These are phyloP conservation scores for Shiraia sp. DNA, from an alignment of 2,329 filamentous ascomycete species.

Conservation along the genomic window DNA sequence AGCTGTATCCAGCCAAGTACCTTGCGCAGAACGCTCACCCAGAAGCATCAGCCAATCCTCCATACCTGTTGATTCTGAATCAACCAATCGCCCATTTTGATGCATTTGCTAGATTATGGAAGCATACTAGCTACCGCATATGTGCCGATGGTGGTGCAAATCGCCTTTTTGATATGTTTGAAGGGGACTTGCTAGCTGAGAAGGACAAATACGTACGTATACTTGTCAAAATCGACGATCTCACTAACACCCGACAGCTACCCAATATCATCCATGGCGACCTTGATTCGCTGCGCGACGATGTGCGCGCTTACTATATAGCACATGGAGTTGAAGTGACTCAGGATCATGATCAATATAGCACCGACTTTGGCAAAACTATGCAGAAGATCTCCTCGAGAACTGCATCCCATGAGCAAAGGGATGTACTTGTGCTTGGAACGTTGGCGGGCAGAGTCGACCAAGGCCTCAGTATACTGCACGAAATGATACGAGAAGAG, in stretches of 20 bases:
- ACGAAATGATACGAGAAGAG: constrained; percentile 71
- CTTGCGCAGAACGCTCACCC: constrained; percentile 22
- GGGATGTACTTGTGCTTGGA: constrained; percentile 77
- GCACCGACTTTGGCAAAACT: constrained; percentile 87
- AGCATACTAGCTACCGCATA: constrained; percentile 65
- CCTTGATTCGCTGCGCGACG: constrained; percentile 76
- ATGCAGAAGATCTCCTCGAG: constrained; percentile 61
- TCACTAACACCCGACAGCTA: constrained; percentile 28
- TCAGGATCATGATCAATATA: constrained; percentile 77
- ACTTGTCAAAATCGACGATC: not conserved
- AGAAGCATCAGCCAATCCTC: constrained; percentile 21
- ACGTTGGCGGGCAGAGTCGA: constrained; percentile 90
- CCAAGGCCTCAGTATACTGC: constrained; percentile 85
- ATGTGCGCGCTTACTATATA: constrained; percentile 69
- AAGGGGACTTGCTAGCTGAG: constrained; percentile 22
- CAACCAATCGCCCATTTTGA: constrained; percentile 52
- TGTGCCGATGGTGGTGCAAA: constrained; percentile 95
- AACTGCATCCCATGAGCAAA: constrained; percentile 44
- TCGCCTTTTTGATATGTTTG: constrained; percentile 62
- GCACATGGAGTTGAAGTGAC: constrained; percentile 64
- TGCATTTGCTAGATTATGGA: constrained; percentile 53
- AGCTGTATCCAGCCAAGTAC: constrained; percentile 32
- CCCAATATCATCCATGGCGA: constrained; percentile 79
- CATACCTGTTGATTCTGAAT: constrained; percentile 51
- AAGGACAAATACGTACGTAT: constrained; percentile 37